phyloP scores from a whole-genome alignment of 1,284 basidiomycete species.

The Xerocomus amazonicus region DNA sequence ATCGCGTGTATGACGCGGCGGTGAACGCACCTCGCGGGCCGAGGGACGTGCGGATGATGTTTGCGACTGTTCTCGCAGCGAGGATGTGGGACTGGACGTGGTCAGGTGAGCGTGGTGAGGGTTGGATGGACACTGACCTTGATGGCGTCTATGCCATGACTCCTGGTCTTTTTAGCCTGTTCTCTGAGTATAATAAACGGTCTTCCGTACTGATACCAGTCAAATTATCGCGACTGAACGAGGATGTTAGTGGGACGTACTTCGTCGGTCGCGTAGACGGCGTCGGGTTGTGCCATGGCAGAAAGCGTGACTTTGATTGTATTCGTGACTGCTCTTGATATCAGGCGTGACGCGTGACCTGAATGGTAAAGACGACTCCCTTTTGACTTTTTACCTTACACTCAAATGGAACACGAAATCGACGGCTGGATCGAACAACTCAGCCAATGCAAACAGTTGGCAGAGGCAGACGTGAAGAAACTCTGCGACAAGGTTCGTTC shows the following conservation, averaged over 20 bases:
- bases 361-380: conserved; percentile 3
- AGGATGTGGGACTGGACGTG: conserved; percentile 82
- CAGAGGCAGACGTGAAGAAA: conserved; percentile 95
- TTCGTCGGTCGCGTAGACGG: conserved; percentile 90
- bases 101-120: not conserved
- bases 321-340: conserved; percentile 27
- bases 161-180: conserved; percentile 92
- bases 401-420: conserved; percentile 73
- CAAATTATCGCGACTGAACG: conserved; percentile 1
- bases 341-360: conserved; percentile 28
- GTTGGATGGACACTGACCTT: conserved; percentile 57
- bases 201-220: conserved; percentile 72
- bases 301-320: conserved; percentile 18
- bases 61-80: conserved; percentile 88
- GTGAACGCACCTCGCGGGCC: conserved; percentile 77
- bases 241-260: conserved; percentile 38
- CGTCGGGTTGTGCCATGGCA: conserved; percentile 41
- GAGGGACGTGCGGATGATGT: conserved; percentile 93
- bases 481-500: conserved; percentile 92
- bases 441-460: conserved; percentile 96
- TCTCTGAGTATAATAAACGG: conserved; percentile 98
- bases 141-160: conserved; percentile 94
- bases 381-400: conserved; percentile 15
- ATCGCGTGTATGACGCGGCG: not conserved
- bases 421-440: conserved; percentile 97